These are phyloP conservation scores for Periconia sp. DNA, from an alignment of 2,329 filamentous ascomycete genomes.

Conservation along the genomic window DNA sequence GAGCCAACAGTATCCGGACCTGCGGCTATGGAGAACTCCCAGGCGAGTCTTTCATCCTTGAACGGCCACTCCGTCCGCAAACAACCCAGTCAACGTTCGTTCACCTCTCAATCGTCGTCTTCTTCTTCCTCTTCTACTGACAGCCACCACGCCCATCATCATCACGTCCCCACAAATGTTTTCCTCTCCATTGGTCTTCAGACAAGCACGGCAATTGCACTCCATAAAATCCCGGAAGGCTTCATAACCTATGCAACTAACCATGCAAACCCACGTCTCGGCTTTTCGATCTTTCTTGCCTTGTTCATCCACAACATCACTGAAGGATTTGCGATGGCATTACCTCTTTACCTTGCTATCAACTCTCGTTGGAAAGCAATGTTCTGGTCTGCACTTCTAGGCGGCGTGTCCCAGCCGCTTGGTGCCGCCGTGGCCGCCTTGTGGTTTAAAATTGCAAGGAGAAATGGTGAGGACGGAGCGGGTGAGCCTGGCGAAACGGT, in stretches of 20 bases:
- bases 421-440: conserved; percentile 83
- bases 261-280: conserved; percentile 87
- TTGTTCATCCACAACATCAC: conserved; percentile 98
- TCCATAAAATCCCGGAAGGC: conserved; percentile 92
- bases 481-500: conserved; percentile 60
- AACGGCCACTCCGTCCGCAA: conserved; percentile 16
- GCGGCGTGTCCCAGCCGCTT: conserved; percentile 84
- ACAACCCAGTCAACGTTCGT: conserved; percentile 23
- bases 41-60: conserved; percentile 19
- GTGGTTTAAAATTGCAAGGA: conserved; percentile 78
- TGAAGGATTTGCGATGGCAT: conserved; percentile 91
- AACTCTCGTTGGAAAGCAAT: conserved; percentile 82
- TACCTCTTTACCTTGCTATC: conserved; percentile 91
- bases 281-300: conserved; percentile 91
- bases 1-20: conserved; percentile 31
- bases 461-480: conserved; percentile 49
- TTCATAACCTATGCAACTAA: conserved; percentile 96
- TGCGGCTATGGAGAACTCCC: conserved; percentile 27
- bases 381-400: conserved; percentile 80
- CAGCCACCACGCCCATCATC: conserved; percentile 71
- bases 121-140: conserved; percentile 9
- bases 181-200: conserved; percentile 96
- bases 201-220: conserved; percentile 90
- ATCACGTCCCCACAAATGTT: conserved; percentile 92
- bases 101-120: conserved; percentile 18